phyloP scores from a whole-genome alignment of 306 rosid genomes.

The Alnus glutinosa region DNA sequence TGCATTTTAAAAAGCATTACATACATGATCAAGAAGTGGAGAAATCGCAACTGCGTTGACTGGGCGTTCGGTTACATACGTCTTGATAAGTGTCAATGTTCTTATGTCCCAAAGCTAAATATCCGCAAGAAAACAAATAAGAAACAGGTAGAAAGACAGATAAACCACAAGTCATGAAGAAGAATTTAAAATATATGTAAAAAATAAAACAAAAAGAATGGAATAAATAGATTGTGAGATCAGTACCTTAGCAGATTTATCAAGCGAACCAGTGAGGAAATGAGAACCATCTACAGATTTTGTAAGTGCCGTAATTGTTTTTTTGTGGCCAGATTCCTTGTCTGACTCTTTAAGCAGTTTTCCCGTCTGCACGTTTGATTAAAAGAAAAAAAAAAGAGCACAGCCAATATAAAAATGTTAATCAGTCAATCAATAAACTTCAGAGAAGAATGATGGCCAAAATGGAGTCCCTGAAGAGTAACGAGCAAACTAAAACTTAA shows the following conservation, averaged over 20 bases:
- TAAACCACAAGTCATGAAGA: neutral
- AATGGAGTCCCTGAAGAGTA: neutral
- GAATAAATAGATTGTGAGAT: neutral
- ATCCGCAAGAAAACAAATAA: constrained; percentile 9
- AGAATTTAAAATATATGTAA: neutral
- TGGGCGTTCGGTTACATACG: constrained; percentile 82
- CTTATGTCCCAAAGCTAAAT: constrained; percentile 87
- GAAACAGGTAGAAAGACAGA: neutral
- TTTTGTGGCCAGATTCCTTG: constrained; percentile 80
- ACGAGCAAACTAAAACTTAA: neutral
- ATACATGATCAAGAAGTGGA: constrained; percentile 90
- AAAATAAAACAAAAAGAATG: neutral
- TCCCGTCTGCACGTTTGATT: constrained; percentile 59
- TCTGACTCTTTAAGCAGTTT: constrained; percentile 68
- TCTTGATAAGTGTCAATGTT: constrained; percentile 82
- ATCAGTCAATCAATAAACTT: constrained; percentile 4
- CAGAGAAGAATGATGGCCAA: neutral
- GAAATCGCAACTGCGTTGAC: constrained; percentile 96
- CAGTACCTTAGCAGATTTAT: constrained; percentile 82
- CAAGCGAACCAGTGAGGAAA: constrained; percentile 83
- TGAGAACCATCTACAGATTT: constrained; percentile 82
- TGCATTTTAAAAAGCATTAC: constrained; percentile 26
- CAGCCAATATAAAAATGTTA: neutral
- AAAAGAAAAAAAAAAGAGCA: constrained; percentile 13
- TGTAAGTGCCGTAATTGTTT: constrained; percentile 64